Evolutionary conservation across 192 early-diverging fungal genomes (phyloP).

Genomic region (Umbelopsis sp.): DNA sequence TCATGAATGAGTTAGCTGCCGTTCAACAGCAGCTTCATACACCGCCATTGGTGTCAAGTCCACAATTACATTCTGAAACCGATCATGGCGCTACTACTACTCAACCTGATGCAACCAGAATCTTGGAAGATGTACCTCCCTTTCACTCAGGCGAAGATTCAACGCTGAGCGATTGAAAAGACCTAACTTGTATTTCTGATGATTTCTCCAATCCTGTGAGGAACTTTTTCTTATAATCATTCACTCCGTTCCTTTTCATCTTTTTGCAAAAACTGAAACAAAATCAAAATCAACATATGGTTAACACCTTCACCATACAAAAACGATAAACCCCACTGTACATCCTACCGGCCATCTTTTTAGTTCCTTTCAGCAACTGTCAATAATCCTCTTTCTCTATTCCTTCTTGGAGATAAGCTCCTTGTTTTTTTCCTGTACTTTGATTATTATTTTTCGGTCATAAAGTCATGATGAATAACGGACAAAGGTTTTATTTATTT

Average conservation of each 20-base stretch:
- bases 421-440: background rate
- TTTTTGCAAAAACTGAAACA: background rate
- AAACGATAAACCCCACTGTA: background rate
- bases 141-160: constrained; percentile 3
- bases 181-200: background rate
- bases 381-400: background rate
- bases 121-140: background rate
- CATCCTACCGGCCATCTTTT: background rate
- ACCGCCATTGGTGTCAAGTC: constrained; percentile 2
- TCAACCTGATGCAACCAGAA: background rate
- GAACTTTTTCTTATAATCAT: background rate
- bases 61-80: background rate
- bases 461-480: background rate
- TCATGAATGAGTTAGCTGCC: constrained; percentile 4
- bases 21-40: constrained; percentile 14
- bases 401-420: background rate
- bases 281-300: background rate
- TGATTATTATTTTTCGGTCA: background rate
- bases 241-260: background rate
- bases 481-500: too few species aligned
- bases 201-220: background rate
- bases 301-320: background rate
- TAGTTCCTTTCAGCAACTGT: background rate
- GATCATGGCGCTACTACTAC: background rate
- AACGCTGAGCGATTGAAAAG: constrained; percentile 12